Evolutionary conservation across 306 rosid species (phyloP).

Genomic region (Sesbania bispinosa): DNA sequence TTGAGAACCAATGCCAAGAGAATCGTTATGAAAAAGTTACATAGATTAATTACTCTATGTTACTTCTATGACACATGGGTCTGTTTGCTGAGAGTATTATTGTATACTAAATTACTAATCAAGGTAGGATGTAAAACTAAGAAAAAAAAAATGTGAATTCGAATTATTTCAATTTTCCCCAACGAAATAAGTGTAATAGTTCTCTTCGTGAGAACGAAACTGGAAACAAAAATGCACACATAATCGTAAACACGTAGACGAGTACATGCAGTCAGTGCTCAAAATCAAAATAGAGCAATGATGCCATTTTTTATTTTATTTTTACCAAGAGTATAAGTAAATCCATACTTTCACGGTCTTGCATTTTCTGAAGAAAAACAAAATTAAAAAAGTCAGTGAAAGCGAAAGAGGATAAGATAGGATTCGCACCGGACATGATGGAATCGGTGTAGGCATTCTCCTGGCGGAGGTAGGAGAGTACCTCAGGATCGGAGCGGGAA

Average conservation of each 20-base stretch:
- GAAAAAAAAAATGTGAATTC: too few relatives aligned
- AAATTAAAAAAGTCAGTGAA: neutral
- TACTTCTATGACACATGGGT: too few relatives aligned
- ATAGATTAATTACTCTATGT: too few relatives aligned
- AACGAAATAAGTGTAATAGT: neutral
- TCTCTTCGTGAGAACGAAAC: neutral
- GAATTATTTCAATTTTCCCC: too few relatives aligned
- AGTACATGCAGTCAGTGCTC: too few relatives aligned
- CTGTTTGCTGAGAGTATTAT: neutral
- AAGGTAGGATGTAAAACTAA: neutral
- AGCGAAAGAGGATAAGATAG: neutral
- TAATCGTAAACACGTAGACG: neutral
- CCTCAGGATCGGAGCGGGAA: conserved; percentile 61
- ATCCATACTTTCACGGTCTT: neutral
- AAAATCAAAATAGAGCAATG: too few relatives aligned
- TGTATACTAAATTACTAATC: neutral
- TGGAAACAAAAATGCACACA: neutral
- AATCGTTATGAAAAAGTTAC: too few relatives aligned
- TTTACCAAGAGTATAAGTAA: neutral
- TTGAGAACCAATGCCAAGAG: too few relatives aligned
- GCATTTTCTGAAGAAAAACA: neutral
- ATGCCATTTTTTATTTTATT: neutral
- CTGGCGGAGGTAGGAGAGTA: conserved; percentile 59
- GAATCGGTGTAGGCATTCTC: conserved; percentile 65
- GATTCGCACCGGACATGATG: conserved; percentile 59